Evolutionary conservation across 2,329 filamentous ascomycete genomes (phyloP), one percentile per base, ranked within the genome.

Genomic region (Ascomycota sp.): DNA sequence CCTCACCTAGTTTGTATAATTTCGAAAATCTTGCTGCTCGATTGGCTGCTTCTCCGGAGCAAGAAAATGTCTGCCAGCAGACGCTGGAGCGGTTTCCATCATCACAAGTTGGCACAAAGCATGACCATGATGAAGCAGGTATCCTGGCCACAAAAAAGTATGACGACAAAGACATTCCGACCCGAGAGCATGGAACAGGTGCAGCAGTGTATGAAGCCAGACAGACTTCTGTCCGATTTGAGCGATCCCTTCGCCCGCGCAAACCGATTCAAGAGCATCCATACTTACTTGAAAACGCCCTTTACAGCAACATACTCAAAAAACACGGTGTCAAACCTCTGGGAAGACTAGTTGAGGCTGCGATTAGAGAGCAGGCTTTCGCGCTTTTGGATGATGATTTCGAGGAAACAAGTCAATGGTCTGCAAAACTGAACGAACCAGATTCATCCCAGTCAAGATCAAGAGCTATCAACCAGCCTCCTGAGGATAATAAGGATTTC

Each of bases 221-320:
- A 5, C n/a, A n/a, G n/a, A n/a, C n/a, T n/a, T n/a, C n/a, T n/a
- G 40, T 52, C 20, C 50, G 47, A 9, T 46, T 54, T 27, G 54
- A 58, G 35, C 57, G 65, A 22, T 66, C 61, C 4, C 47, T 72
- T n/a, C 57, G 67, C 6, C 64, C 65, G 1, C 57, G 67, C 13
- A 72, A 70, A 35, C 65, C 65, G 1, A 71, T 71, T 6, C 67
- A 72, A 40, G 55, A 70, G 39, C 65, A 69, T 27, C 67, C 67
- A 4, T 72, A 71, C 36, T 46, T 63, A 5, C 48, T 70, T 4
- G 67, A 72, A 36, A 63, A 57, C 40, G 64, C 57, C 0, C 57
- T 61, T 20, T 70, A 69, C 42, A 61, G 57, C 32, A 62, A 48
- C 3, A 46, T 56, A 13, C 57, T 69, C 38, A 65, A 61, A 39